Conservation (phyloP, 768 basidiomycete species). For the Hirschioporus abietinus region DNA sequence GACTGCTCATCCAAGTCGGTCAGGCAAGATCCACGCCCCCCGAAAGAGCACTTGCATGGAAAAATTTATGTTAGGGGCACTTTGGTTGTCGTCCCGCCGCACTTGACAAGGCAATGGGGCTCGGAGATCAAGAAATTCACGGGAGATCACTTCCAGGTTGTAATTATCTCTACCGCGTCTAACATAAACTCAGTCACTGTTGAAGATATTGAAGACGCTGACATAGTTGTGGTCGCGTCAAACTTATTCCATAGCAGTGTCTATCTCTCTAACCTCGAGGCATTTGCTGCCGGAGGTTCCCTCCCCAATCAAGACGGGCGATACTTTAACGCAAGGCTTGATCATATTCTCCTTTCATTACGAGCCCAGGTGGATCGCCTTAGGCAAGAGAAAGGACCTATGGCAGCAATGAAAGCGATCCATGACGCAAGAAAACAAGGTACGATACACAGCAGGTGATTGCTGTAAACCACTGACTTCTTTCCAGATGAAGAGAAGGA, state of each 20-base stretch:
- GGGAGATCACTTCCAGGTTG: slow-evolving; percentile 50
- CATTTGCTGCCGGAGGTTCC: slow-evolving; percentile 60
- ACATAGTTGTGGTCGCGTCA: slow-evolving; percentile 82
- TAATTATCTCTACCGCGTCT: slow-evolving; percentile 60
- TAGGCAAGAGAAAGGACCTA: slow-evolving; percentile 51
- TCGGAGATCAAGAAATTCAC: slow-evolving; percentile 84
- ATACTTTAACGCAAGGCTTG: slow-evolving; percentile 83
- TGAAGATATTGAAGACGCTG: slow-evolving; percentile 70
- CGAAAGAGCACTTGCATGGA: slow-evolving; percentile 40
- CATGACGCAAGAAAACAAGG: slow-evolving; percentile 55
- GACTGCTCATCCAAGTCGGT: slow-evolving; percentile 60
- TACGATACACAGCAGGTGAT: slow-evolving; percentile 24
- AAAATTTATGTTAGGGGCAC: slow-evolving; percentile 79
- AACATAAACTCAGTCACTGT: slow-evolving; percentile 72
- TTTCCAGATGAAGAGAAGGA: slow-evolving; percentile 47
- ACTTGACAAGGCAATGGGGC: slow-evolving; percentile 86
- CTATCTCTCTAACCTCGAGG: slow-evolving; percentile 72
- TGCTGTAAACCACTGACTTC: slow-evolving; percentile 27
- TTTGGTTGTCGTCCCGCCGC: slow-evolving; percentile 82
- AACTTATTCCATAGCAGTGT: slow-evolving; percentile 77
- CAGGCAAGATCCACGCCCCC: slow-evolving; percentile 50
- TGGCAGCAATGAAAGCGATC: slow-evolving; percentile 59
- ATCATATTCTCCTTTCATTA: slow-evolving; percentile 52
- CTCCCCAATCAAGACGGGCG: slow-evolving; percentile 74
- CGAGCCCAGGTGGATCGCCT: slow-evolving; percentile 64